Evolutionary conservation across 208 protist genomes (phyloP).

Genomic region (Leishmania aethiopica): DNA sequence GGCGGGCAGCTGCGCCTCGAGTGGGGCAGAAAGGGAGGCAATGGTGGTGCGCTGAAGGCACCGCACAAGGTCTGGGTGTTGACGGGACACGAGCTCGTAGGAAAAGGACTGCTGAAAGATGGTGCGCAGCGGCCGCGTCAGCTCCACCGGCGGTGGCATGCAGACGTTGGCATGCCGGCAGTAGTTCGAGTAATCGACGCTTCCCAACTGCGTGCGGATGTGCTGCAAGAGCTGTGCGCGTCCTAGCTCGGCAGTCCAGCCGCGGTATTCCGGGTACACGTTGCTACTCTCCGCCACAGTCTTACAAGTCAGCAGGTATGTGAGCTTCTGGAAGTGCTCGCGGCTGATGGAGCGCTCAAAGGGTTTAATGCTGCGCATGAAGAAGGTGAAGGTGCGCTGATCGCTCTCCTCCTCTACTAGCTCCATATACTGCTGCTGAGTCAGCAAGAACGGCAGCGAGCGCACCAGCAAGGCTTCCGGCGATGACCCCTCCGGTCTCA

Average conservation of each 20-base stretch:
- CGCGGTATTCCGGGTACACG: constrained; percentile 73
- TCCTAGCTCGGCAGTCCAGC: constrained; percentile 71
- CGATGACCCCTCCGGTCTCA: constrained; percentile 27
- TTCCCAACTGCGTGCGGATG: constrained; percentile 56
- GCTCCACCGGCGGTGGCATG: constrained; percentile 18
- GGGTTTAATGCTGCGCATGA: constrained; percentile 83
- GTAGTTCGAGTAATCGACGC: constrained; percentile 50
- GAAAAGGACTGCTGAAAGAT: constrained; percentile 70
- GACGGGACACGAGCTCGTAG: constrained; percentile 49
- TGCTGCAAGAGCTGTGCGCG: constrained; percentile 66
- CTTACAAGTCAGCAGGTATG: constrained; percentile 84
- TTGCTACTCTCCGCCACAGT: constrained; percentile 63
- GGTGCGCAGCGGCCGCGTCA: constrained; percentile 39
- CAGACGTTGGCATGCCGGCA: constrained; percentile 59
- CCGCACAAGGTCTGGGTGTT: constrained; percentile 36
- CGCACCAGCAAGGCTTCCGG: constrained; percentile 36
- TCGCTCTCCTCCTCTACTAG: constrained; percentile 79
- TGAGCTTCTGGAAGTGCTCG: constrained; percentile 78
- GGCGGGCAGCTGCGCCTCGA: constrained; percentile 60
- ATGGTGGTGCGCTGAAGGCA: constrained; percentile 24
- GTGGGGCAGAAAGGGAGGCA: constrained; percentile 40
- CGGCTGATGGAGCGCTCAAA: constrained; percentile 67
- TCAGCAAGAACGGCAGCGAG: constrained; percentile 71
- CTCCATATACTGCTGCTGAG: constrained; percentile 85
- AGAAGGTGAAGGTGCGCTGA: constrained; percentile 79